Base-by-base conservation (phyloP, 1,139 yeast genomes). In the Meyerozyma athensensis region DNA sequence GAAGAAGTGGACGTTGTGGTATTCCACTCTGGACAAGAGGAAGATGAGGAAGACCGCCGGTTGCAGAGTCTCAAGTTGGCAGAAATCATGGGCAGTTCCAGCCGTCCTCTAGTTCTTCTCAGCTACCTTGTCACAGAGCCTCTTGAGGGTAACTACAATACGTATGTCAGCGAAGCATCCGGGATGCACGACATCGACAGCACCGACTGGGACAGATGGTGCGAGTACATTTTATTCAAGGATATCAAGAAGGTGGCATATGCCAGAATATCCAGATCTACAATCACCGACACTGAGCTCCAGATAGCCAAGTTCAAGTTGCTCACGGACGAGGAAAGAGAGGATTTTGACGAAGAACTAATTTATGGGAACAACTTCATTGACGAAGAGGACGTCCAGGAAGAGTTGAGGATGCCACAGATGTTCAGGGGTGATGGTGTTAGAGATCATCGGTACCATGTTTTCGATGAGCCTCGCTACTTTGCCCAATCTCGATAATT, bases 21-120 rank as follows among this genome's bases (percentile, higher is more conserved):
- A 18, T 92, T 92, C 84, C 98, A 92, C 61, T 81, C 95, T 36
- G 98, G 98, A 5, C 98, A 92, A 64, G 97, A 92, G 60, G 98
- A 92, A 67, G 98, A 92, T 57, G 87, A 71, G 3, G 96, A 89
- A 56, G 98, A 92, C 60, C 79, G 98, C 52, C 72, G 95, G 49
- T 65, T 89, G 48, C 98, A 92, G 63, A 79, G 94, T 48, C 71
- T 81, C 44, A 86, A 79, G 3, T 68, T 92, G 33, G 77, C 85
- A 35, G 81, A 80, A 35, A 72, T 92, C 34, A 87, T 92, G 96
- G 95, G 82, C 3, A 68, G 78, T 7, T 76, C 86, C 14, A 64
- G 77, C 20, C 76, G 86, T 42, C 98, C 98, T 13, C 63, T 87
- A 57, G 77, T 92, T 5, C 67, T 92, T 48, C 71, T 92, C 53